A percentile compares a stretch with the other conserved stretches of the same genome.
phyloP scores from a whole-genome alignment of 345 rosid species.

The Dimocarpus longan region DNA sequence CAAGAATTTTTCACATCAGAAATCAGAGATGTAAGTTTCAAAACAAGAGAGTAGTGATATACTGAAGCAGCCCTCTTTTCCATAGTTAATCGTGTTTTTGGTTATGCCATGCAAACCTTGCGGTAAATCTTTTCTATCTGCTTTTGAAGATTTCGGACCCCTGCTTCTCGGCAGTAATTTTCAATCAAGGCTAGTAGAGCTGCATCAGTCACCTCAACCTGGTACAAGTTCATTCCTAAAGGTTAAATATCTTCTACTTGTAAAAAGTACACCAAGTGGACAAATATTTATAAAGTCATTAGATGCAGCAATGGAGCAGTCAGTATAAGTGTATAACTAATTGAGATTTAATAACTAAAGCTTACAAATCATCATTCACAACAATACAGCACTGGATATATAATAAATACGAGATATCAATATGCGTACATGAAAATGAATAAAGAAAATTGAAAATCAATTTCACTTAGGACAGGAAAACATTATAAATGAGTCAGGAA shows the following conservation, averaged over 20 bases:
- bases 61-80: background rate
- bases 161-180: constrained; percentile 98
- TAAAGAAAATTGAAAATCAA: too few species aligned
- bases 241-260: background rate
- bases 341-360: background rate
- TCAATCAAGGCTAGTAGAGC: constrained; percentile 89
- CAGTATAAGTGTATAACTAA: background rate
- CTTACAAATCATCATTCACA: background rate
- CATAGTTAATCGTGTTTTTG: background rate
- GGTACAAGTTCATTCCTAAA: constrained; percentile 15
- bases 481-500: background rate
- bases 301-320: background rate
- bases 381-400: background rate
- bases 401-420: background rate
- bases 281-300: background rate
- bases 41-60: background rate
- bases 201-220: constrained; percentile 93
- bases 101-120: constrained; percentile 54
- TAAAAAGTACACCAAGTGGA: background rate
- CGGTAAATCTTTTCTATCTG: constrained; percentile 99
- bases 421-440: background rate
- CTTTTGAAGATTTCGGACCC: constrained; percentile 98
- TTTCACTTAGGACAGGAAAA: background rate
- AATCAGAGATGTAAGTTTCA: background rate
- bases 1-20: too few species aligned